Percentiles rank a stretch among this genome's conserved stretches.
Conservation (phyloP, 2,329 filamentous ascomycete species). For the Ascochyta koolunga region DNA sequence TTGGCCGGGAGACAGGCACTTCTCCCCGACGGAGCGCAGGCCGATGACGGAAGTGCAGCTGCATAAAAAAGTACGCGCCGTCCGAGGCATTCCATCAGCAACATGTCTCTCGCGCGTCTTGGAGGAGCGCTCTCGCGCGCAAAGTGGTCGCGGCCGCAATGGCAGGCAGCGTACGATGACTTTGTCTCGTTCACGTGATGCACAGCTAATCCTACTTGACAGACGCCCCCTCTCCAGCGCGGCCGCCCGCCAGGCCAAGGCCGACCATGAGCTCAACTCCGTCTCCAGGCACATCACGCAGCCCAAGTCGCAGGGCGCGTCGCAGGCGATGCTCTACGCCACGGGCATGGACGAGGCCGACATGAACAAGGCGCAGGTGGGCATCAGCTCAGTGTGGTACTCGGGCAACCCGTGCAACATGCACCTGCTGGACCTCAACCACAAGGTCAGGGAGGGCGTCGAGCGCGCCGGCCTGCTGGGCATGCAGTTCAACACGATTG, state of each 20-base stretch:
- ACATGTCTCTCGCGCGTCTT: conserved; percentile 45
- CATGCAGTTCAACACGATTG: conserved; percentile 99
- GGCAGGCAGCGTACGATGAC: conserved; percentile 38
- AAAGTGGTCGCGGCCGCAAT: conserved; percentile 40
- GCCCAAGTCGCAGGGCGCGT: conserved; percentile 96
- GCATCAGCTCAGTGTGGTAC: conserved; percentile 98
- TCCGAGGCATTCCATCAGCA: conserved; percentile 27
- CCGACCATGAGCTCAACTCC: conserved; percentile 66
- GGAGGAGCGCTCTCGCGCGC: conserved; percentile 43
- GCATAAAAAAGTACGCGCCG: conserved; percentile 35
- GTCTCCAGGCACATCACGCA: conserved; percentile 87
- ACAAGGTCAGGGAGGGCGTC: conserved; percentile 75
- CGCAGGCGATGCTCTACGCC: conserved; percentile 98
- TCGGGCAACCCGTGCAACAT: conserved; percentile 99
- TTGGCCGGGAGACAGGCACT: conserved; percentile 28
- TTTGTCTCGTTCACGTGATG: neutral
- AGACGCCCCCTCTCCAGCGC: conserved; percentile 47
- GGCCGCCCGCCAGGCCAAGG: conserved; percentile 35
- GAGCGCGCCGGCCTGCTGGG: conserved; percentile 80
- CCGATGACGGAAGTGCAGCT: neutral
- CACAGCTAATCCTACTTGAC: conserved; percentile 14
- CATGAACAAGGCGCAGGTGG: conserved; percentile 96
- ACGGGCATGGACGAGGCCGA: conserved; percentile 85
- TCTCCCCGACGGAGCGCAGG: conserved; percentile 24
- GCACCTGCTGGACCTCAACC: conserved; percentile 91